phyloP scores from a whole-genome alignment of 345 rosid genomes.

The Acer negundo region DNA sequence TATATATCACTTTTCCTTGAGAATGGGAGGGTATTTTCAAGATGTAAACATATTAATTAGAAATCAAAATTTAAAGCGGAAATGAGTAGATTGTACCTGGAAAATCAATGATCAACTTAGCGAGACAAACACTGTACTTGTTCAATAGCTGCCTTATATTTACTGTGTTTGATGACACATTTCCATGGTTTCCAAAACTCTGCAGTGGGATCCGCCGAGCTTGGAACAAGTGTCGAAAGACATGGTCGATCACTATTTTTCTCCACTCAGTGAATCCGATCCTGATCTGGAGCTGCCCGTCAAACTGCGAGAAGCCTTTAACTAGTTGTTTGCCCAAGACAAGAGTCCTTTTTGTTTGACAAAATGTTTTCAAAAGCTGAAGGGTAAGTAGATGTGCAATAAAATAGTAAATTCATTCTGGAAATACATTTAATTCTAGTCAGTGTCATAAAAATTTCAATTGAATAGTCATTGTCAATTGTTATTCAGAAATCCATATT shows the following conservation, averaged over 20 bases:
- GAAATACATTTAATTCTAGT: neutral
- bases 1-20: neutral
- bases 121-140: neutral
- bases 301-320: slow-evolving; percentile 74
- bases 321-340: slow-evolving; percentile 17
- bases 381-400: neutral
- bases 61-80: neutral
- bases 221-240: slow-evolving; percentile 69
- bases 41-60: neutral
- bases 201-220: slow-evolving; percentile 87
- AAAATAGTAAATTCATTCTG: neutral
- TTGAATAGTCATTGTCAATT: too few relatives aligned
- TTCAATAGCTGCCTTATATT: neutral
- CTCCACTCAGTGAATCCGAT: slow-evolving; percentile 52
- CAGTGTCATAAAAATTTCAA: neutral
- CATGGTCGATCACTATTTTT: slow-evolving; percentile 82
- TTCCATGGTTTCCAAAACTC: slow-evolving; percentile 8
- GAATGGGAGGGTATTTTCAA: neutral
- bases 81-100: neutral
- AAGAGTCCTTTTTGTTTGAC: neutral
- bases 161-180: neutral
- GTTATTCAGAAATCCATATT: too few relatives aligned
- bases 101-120: neutral
- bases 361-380: neutral
- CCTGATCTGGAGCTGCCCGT: slow-evolving; percentile 82